These are phyloP conservation scores for Gossypium anomalum DNA, from an alignment of 345 rosid genomes.

Conservation along the genomic window DNA sequence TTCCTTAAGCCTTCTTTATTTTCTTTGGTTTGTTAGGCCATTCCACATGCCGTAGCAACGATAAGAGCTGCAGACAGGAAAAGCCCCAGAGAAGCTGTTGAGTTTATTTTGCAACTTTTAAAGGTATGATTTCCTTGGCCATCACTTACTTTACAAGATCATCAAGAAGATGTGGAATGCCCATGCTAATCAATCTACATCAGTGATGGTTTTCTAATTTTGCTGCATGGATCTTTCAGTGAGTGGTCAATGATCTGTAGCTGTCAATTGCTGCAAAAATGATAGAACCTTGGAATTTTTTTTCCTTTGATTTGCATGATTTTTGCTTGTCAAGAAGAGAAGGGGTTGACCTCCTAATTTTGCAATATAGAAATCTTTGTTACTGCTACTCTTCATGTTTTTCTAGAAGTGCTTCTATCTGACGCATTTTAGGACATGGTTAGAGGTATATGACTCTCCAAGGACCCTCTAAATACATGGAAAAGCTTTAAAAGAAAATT, in stretches of 20 bases:
- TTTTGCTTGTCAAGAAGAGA: not conserved
- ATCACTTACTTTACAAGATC: not conserved
- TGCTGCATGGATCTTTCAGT: not conserved
- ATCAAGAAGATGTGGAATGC: not conserved
- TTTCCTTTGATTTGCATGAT: not conserved
- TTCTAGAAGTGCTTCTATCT: not conserved
- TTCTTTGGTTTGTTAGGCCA: conserved; percentile 50
- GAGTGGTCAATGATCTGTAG: not conserved
- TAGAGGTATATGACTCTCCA: not conserved
- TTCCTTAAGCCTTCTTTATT: not conserved
- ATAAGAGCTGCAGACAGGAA: conserved; percentile 77
- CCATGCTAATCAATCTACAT: not conserved
- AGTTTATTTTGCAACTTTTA: conserved; percentile 87
- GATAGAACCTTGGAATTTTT: not conserved
- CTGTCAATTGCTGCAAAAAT: not conserved
- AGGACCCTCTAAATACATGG: not conserved
- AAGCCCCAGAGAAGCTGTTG: conserved; percentile 98
- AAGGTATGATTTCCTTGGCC: conserved; percentile 47
- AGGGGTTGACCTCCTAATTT: not conserved
- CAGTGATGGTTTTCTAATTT: not conserved
- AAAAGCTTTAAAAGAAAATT: not conserved
- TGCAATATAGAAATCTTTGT: not conserved
- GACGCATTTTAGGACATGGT: not conserved
- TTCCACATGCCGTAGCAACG: conserved; percentile 89
- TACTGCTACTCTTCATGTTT: not conserved